Conservation (phyloP, 805 yeast genomes). For the Kurtzmaniella cleridarum region DNA sequence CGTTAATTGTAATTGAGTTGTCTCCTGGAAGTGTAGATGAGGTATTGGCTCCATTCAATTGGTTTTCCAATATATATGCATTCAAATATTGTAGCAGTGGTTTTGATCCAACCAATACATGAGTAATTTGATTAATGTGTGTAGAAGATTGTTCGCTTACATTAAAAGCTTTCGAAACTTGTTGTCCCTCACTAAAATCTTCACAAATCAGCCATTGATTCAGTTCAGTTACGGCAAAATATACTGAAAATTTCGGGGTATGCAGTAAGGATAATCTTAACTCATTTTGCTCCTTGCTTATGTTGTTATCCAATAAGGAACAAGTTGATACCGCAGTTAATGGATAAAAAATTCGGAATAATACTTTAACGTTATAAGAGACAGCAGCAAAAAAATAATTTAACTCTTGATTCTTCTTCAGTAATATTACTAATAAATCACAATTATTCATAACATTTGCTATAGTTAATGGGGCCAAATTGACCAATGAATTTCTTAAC, state of each 20-base stretch:
- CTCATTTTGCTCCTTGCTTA: constrained; percentile 38
- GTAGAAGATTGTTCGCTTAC: constrained; percentile 25
- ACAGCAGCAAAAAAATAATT: constrained; percentile 76
- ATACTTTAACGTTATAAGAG: constrained; percentile 58
- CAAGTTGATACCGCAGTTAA: constrained; percentile 54
- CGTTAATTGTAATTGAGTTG: neutral
- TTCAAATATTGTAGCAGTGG: constrained; percentile 48
- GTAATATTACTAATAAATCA: constrained; percentile 64
- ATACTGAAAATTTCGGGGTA: constrained; percentile 76
- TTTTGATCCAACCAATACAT: constrained; percentile 56
- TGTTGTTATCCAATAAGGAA: constrained; percentile 47
- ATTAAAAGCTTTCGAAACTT: constrained; percentile 62
- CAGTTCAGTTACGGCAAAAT: constrained; percentile 49
- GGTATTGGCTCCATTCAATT: neutral
- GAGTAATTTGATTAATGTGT: constrained; percentile 58
- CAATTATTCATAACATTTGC: constrained; percentile 61
- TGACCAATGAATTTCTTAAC: constrained; percentile 44
- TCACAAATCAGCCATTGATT: constrained; percentile 80
- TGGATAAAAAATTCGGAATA: constrained; percentile 71
- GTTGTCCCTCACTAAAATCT: constrained; percentile 80
- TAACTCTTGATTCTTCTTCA: constrained; percentile 65
- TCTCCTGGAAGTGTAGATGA: neutral
- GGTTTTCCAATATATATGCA: constrained; percentile 44
- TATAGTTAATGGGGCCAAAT: constrained; percentile 63
- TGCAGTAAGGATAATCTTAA: constrained; percentile 46